These are phyloP conservation scores for Diplodia intermedia DNA, from an alignment of 2,329 filamentous ascomycete species.

Conservation along the genomic window DNA sequence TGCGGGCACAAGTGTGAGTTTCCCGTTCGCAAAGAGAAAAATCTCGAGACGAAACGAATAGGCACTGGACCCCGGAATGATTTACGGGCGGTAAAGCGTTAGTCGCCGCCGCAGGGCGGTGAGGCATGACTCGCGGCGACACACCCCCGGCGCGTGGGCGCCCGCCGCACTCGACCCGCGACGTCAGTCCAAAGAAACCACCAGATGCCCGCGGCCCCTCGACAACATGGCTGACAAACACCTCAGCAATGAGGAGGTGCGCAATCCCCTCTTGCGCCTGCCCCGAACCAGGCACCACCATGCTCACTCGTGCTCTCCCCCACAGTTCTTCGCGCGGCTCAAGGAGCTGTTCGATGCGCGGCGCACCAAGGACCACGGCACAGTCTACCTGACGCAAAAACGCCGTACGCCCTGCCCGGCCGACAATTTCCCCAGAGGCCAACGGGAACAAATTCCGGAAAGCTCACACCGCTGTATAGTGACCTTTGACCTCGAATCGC, in stretches of 20 bases:
- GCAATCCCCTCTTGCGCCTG: slow-evolving; percentile 28
- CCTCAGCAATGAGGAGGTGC: slow-evolving; percentile 68
- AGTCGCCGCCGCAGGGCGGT: slow-evolving; percentile 3
- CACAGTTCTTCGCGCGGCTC: slow-evolving; percentile 76
- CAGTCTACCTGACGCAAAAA: slow-evolving; percentile 78
- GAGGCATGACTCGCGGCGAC: slow-evolving; percentile 26
- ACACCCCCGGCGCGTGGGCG: slow-evolving; percentile 33
- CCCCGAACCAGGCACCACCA: background rate
- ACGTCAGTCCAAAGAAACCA: slow-evolving; percentile 26
- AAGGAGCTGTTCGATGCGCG: slow-evolving; percentile 70
- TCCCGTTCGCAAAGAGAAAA: slow-evolving; percentile 28
- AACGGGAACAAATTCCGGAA: no score
- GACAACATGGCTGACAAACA: slow-evolving; percentile 49
- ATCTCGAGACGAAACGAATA: slow-evolving; percentile 28
- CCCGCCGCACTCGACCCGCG: slow-evolving; percentile 9
- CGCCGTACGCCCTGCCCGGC: slow-evolving; percentile 59
- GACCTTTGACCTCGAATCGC: slow-evolving; percentile 45
- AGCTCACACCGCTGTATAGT: slow-evolving; percentile 39
- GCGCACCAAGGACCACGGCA: slow-evolving; percentile 74
- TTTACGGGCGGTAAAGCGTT: slow-evolving; percentile 8
- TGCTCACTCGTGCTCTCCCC: slow-evolving; percentile 2
- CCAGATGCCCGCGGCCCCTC: slow-evolving; percentile 18
- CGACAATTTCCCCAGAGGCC: no score
- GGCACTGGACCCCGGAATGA: slow-evolving; percentile 14
- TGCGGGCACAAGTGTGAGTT: slow-evolving; percentile 27